A percentile compares a stretch with the other conserved stretches of the same genome.
phyloP scores from a whole-genome alignment of 495 filamentous ascomycete species.

The Penicillium atrosanguineum region DNA sequence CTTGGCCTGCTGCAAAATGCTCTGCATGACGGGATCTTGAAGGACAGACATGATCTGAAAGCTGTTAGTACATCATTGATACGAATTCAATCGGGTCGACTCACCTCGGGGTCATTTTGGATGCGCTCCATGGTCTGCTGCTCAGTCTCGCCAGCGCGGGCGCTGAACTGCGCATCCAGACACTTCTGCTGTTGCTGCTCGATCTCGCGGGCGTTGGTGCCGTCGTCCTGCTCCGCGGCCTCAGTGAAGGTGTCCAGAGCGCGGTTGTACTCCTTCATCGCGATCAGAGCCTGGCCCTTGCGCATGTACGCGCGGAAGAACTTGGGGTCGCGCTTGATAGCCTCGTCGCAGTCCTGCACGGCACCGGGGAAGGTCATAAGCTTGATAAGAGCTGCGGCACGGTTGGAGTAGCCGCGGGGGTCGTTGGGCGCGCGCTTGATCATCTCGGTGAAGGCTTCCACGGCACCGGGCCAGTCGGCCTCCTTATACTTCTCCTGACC shows the following conservation, averaged over 20 bases:
- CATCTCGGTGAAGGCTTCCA: conserved; percentile 96
- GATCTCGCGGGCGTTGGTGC: conserved; percentile 82
- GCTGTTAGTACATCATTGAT: neutral
- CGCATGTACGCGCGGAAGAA: conserved; percentile 95
- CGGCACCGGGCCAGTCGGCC: conserved; percentile 91
- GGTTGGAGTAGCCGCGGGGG: conserved; percentile 93
- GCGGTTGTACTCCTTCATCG: conserved; percentile 96
- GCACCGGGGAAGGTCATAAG: conserved; percentile 92
- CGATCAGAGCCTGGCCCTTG: conserved; percentile 89
- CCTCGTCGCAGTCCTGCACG: conserved; percentile 87
- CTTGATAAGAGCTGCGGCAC: conserved; percentile 95
- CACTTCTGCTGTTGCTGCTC: conserved; percentile 94
- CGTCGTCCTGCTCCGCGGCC: conserved; percentile 73
- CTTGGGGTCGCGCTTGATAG: conserved; percentile 84
- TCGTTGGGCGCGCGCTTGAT: conserved; percentile 91
- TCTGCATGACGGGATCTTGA: conserved; percentile 95
- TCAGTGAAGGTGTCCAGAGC: conserved; percentile 86
- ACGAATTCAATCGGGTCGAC: conserved; percentile 21
- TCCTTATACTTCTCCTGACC: conserved; percentile 97
- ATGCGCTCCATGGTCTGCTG: conserved; percentile 93
- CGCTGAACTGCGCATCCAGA: conserved; percentile 82
- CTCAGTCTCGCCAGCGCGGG: conserved; percentile 91
- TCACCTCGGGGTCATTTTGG: conserved; percentile 87
- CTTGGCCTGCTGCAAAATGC: conserved; percentile 94
- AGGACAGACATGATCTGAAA: conserved; percentile 82